A percentile compares a stretch with the other conserved stretches of the same genome.
Evolutionary conservation across 176 grass and related monocot species (phyloP).

Genomic region (Rhynchospora tenuis): DNA sequence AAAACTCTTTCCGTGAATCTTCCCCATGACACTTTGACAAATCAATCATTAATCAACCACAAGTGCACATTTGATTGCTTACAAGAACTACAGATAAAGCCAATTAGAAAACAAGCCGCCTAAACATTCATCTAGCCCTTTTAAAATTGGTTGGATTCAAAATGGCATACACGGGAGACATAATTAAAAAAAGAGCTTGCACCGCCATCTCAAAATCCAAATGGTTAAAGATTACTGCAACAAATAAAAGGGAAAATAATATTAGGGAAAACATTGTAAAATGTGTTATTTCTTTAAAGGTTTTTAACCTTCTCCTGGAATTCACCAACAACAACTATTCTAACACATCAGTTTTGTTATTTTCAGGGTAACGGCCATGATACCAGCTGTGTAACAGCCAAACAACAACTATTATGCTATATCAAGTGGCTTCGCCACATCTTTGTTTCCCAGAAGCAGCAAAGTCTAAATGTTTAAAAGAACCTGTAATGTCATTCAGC

Average conservation of each 20-base stretch:
- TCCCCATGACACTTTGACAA: no score
- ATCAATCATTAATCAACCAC: no score
- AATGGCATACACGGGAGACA: not conserved
- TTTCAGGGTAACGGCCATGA: not conserved
- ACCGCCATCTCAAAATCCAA: not conserved
- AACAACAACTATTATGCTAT: not conserved
- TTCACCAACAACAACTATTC: not conserved
- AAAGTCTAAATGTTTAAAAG: not conserved
- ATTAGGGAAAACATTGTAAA: not conserved
- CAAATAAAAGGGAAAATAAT: not conserved
- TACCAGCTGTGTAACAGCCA: not conserved
- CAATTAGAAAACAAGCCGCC: not conserved
- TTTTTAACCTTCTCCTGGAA: not conserved
- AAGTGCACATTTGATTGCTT: no score
- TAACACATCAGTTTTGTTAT: not conserved
- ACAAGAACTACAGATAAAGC: not conserved
- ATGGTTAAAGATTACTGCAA: not conserved
- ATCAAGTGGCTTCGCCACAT: not conserved
- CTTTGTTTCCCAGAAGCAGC: not conserved
- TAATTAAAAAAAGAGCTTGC: not conserved
- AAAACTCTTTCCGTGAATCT: no score
- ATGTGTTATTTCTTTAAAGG: not conserved
- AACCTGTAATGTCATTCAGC: constrained; percentile 38
- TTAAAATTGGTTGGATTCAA: not conserved
- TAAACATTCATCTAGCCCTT: not conserved